Conservation (phyloP, 192 early-diverging fungal genomes). For the Rhizoclosmatium globosum region DNA sequence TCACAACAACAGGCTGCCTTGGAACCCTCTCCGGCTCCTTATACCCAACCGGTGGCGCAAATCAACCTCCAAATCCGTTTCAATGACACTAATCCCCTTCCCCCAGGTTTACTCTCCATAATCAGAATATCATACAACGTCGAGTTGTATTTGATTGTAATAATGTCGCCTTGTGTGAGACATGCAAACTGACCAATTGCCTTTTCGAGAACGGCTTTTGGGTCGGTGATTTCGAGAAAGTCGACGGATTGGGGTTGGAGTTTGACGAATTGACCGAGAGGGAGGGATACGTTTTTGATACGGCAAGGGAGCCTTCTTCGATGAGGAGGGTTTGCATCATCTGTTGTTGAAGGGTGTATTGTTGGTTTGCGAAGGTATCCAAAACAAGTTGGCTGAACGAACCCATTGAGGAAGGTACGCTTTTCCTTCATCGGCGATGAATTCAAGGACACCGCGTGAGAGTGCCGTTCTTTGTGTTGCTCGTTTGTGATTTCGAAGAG, state of each 20-base stretch:
- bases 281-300: conserved; percentile 79
- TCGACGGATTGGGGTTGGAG: conserved; percentile 97
- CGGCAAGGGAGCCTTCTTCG: conserved; percentile 80
- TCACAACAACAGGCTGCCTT: conserved; percentile 15
- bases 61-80: conserved; percentile 97
- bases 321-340: conserved; percentile 92
- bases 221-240: conserved; percentile 97
- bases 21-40: conserved; percentile 75
- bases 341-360: conserved; percentile 42
- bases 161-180: conserved; percentile 89
- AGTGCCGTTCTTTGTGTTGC: conserved; percentile 51
- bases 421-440: conserved; percentile 96
- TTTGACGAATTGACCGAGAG: conserved; percentile 89
- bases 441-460: conserved; percentile 99
- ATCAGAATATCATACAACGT: conserved; percentile 89
- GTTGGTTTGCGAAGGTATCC: conserved; percentile 10
- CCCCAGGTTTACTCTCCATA: conserved; percentile 86
- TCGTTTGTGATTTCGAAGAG: conserved; percentile 82
- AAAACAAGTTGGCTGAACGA: neutral
- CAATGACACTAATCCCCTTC: conserved; percentile 90
- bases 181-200: conserved; percentile 91
- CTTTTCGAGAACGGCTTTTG: conserved; percentile 96
- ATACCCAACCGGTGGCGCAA: conserved; percentile 97
- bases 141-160: conserved; percentile 92
- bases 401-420: conserved; percentile 97